Evolutionary conservation across 805 yeast species (phyloP).

Genomic region (Kodamaea lidongshanica): DNA sequence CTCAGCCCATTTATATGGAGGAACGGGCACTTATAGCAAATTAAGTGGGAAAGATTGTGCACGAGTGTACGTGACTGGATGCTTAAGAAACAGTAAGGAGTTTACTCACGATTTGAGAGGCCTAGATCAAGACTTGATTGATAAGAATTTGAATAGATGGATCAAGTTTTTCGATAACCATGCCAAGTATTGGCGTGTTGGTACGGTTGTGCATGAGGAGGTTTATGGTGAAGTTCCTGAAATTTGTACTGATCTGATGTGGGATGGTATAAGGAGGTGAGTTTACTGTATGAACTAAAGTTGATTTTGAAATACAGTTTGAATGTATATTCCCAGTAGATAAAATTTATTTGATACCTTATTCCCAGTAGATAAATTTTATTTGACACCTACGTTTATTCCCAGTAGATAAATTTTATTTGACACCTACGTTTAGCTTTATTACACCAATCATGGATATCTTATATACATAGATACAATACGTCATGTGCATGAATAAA

Average conservation of each 20-base stretch:
- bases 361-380: not conserved
- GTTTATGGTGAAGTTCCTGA: conserved; percentile 45
- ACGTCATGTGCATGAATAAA: too few relatives aligned
- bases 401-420: too few relatives aligned
- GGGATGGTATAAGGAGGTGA: too few relatives aligned
- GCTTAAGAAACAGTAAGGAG: conserved; percentile 49
- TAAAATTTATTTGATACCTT: too few relatives aligned
- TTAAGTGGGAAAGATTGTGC: conserved; percentile 66
- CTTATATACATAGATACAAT: too few relatives aligned
- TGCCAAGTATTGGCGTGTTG: conserved; percentile 57
- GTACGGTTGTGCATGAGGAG: conserved; percentile 43
- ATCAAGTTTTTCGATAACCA: conserved; percentile 41
- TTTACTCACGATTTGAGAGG: conserved; percentile 64
- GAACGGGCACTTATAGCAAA: conserved; percentile 47
- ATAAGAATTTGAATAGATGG: conserved; percentile 45
- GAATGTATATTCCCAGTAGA: too few relatives aligned
- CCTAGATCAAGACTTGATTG: conserved; percentile 38
- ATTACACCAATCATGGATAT: too few relatives aligned
- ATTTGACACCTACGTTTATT: too few relatives aligned
- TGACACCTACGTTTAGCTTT: too few relatives aligned
- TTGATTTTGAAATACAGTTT: too few relatives aligned
- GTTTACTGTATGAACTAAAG: too few relatives aligned
- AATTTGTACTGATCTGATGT: conserved; percentile 32
- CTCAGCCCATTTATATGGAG: conserved; percentile 49
- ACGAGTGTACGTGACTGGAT: conserved; percentile 66